These are phyloP conservation scores for Citrullus mucosospermus DNA, from an alignment of 306 rosid genomes.

Conservation along the genomic window DNA sequence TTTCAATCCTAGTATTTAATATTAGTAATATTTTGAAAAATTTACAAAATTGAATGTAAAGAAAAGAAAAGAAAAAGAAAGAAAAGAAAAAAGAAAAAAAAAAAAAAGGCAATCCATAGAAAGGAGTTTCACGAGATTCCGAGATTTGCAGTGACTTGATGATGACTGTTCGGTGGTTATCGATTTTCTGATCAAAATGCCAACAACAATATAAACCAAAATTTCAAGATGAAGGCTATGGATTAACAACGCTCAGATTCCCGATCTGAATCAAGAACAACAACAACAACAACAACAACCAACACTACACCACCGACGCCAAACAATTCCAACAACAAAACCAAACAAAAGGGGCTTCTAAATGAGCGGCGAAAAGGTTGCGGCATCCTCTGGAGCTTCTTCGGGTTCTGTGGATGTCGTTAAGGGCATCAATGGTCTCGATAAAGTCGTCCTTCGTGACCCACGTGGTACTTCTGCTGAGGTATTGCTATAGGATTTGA, in stretches of 20 bases:
- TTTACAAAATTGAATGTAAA: neutral
- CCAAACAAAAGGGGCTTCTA: neutral
- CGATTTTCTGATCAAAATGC: neutral
- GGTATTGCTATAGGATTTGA: conserved; percentile 8
- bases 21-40: neutral
- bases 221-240: neutral
- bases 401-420: neutral
- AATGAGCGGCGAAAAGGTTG: conserved; percentile 3
- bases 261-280: neutral
- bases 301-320: neutral
- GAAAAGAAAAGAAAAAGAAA: neutral
- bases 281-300: neutral
- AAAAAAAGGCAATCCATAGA: neutral
- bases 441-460: conserved; percentile 48
- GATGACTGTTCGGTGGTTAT: neutral
- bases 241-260: neutral
- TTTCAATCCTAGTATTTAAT: neutral
- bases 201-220: neutral
- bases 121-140: conserved; percentile 6
- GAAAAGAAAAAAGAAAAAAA: neutral
- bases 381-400: neutral
- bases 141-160: neutral
- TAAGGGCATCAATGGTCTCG: conserved; percentile 20
- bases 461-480: conserved; percentile 57
- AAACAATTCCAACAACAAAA: neutral